Base-by-base conservation (phyloP, 73 alveolate species). In the Symbiodinium pilosum region DNA sequence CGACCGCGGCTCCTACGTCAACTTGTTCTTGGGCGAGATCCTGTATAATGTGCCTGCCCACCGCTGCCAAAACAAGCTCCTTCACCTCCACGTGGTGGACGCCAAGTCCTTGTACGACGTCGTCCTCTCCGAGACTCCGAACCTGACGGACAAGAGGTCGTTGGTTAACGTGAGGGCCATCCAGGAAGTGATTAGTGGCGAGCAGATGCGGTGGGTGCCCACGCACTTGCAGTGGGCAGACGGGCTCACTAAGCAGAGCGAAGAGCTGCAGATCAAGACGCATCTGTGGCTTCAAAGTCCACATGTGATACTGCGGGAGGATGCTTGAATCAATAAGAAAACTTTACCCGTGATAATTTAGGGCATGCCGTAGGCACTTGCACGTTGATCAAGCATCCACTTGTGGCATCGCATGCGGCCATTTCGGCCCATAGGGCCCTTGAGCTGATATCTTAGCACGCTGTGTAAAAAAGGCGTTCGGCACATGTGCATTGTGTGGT, bases 141-240 rank as follows among this genome's bases (percentile, higher is more conserved):
- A 43, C 47, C 9, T 51, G 34, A 32, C 8, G 12, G 93, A 85
- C 1, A 85, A 85, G 52, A 28, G 93, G 32, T n/a, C 18, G 38
- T n/a, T n/a, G 11, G 20, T 85, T 38, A 32, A 28, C 1, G 47
- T 85, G 52, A 1, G 93, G 30, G 47, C 93, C 32, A 34, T 44
- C 28, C 93, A 85, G 38, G 81, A 85, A 34, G 32, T 51, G 38
- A 47, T 85, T 36, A 34, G 81, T 3, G 52, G 81, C n/a, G 18
- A 40, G 1, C 52, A 28, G 8, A 85, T 85, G 93, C 43, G 81
- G 16, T 43, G 77, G 93, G 75, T 43, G 4, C 93, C 93, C 34
- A 85, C 93, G 34, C 6, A 43, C 40, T 77, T 24, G 20, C 44
- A 47, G 93, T 51, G 81, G 83, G 93, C 93, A 2, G 93, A 85